Base-by-base conservation (phyloP, 2,329 filamentous ascomycete genomes). In the Penicillium sp. region DNA sequence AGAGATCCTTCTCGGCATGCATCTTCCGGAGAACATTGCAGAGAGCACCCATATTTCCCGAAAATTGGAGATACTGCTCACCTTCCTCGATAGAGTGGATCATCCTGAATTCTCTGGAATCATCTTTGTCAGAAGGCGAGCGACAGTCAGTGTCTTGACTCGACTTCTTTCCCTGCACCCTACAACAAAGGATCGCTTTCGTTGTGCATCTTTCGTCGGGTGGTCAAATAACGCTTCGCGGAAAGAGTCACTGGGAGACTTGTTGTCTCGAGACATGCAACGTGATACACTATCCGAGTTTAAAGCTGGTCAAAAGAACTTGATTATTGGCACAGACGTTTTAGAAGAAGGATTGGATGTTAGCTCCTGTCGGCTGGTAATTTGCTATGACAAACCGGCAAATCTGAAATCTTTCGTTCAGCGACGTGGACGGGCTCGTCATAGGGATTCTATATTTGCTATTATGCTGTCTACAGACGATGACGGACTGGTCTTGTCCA, bases 341-440 rank as follows among this genome's bases (percentile, higher is more conserved):
- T 75, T 87, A 2, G 84, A 87, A 70, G 85, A 87, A 72, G 85
- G 85, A 0, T 83, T 88, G 33, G 85, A 87, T 64, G 75, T 87
- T 2, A 81, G 83, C n/a, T 82, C 83, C 3, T 89, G 87, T 64
- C 85, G 87, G 65, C 66, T 87, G 22, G 87, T 90, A 1, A 78
- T 89, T 13, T 88, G 85, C 62, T 90, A 86, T 67, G 83, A 89
- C 62, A 77, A 78, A 27, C 87, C 87, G 0, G 78, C 79, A 31
- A 88, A 86, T 60, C 70, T 89, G 36, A 86, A 86, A 57, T 86
- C 86, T 0, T 89, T 87, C 65, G 78, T 90, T 2, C 87, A 90
- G 68, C 78, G 87, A 39, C 80, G 87, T 24, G 87, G 88, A 2
- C 79, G 87, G 60, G 87, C 87, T 16, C 80, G 88, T 50, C 81